Conservation (phyloP, 1,284 basidiomycete genomes). For the Mycosarcoma mackinlayi region DNA sequence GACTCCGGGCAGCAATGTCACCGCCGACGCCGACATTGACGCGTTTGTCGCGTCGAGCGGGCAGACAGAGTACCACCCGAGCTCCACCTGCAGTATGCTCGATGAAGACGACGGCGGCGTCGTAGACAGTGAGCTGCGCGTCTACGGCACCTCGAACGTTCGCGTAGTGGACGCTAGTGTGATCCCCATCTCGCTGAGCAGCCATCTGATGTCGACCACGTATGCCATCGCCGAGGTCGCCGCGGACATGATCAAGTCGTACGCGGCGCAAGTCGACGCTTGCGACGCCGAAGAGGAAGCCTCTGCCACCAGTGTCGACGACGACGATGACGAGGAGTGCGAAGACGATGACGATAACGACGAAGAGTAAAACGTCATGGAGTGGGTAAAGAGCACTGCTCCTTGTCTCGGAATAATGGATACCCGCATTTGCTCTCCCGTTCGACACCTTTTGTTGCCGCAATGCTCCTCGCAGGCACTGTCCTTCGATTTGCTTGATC, state of each 20-base stretch:
- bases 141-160: slow-evolving; percentile 77
- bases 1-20: slow-evolving; percentile 33
- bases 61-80: slow-evolving; percentile 69
- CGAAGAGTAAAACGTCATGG: neutral
- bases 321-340: slow-evolving; percentile 14
- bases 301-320: neutral
- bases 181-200: slow-evolving; percentile 58
- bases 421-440: neutral
- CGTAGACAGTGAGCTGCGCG: slow-evolving; percentile 75
- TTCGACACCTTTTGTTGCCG: neutral
- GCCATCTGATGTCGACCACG: slow-evolving; percentile 73
- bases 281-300: slow-evolving; percentile 28
- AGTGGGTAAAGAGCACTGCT: too few relatives aligned
- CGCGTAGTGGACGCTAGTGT: slow-evolving; percentile 69
- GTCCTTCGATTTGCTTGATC: too few relatives aligned
- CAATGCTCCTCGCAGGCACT: too few relatives aligned
- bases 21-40: slow-evolving; percentile 47
- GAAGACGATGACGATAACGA: neutral
- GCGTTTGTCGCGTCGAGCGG: slow-evolving; percentile 39
- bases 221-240: slow-evolving; percentile 69
- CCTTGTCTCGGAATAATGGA: too few relatives aligned
- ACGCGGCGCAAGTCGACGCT: slow-evolving; percentile 35
- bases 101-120: slow-evolving; percentile 76
- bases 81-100: slow-evolving; percentile 76
- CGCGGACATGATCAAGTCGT: slow-evolving; percentile 56